Base-by-base conservation (phyloP, 2,329 filamentous ascomycete genomes). In the Dryadomyces quercus-mongolicae region DNA sequence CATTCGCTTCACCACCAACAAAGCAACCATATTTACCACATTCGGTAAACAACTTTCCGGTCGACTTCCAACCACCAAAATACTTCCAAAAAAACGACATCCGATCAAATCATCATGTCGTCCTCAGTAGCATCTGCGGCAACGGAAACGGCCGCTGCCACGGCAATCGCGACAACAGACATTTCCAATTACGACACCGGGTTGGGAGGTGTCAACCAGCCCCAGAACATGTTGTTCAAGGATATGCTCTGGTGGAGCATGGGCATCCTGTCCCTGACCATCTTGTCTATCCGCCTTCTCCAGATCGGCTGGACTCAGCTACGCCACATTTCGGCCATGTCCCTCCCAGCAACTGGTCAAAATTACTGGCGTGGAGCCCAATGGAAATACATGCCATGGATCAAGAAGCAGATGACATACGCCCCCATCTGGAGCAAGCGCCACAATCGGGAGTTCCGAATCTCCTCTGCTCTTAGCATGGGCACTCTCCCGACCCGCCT, bases 401-500 rank as follows among this genome's bases (percentile, higher is more conserved):
- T 85, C 60, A 85, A 85, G 71, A 81, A 77, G 65, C 69, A 83
- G 59, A 62, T 86, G 55, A 70, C 78, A 49, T 81, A 85, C 60
- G 81, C 83, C 1, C 83, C 83, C 2, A 67, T 86, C 22, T 77
- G 76, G 68, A 77, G 70, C 15, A 85, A 84, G 63, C 77, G 82
- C 49, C 83, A 86, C 67, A 85, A 85, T 63, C 66, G 71, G 50
- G 74, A 76, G 60, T 67, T 76, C 48, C 64, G 64, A 21, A 62
- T 76, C 36, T 74, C 71, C 4, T 64, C 68, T 22, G 72, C 69
- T 38, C 54, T 73, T 64, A 67, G 72, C 66, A 70, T 80, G 56
- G 77, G 82, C 58, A 85, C 82, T 0, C 68, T 86, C 16, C 83
- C 83, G 0, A 84, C 82, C 1, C 75, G 84, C 54, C 72, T 86